Evolutionary conservation across 805 yeast genomes (phyloP), one percentile per base, ranked within the genome.

Genomic region (Hanseniaspora pseudoguilliermondii): DNA sequence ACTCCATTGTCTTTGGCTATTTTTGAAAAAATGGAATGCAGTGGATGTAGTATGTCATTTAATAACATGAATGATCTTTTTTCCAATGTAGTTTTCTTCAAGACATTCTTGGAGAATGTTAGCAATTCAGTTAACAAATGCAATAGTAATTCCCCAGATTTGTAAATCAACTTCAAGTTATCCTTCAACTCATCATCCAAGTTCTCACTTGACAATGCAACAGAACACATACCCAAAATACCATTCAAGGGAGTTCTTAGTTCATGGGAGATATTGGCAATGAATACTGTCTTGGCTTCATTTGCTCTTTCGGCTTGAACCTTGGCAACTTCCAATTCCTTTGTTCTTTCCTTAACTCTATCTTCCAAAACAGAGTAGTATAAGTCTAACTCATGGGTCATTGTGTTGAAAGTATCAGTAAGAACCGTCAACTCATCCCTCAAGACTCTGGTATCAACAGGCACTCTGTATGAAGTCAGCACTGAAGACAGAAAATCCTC

Each of bases 201-300:
- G 32, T 74, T 74, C 66, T 93, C 97, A 27, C 27, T 42, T 21
- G 86, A 93, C 86, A 89, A 81, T 6, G 96, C 90, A 57, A 91
- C 84, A 2, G 95, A 85, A 0, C 97, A 86, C 90, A 91, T 86
- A 60, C 97, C 97, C 55, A 93, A 72, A 43, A 93, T 93, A 66
- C 98, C 98, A 67, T 93, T 93, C 59, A 93, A 73, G 1, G 98
- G 98, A 0, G 97, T 93, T 62, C 97, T 79, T 64, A 93, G 74
- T 71, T 93, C 98, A 67, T 88, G 96, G 0, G 96, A 86, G 18
- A 88, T 89, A 61, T 90, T 86, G 2, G 96, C 96, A 63, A 88
- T 83, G 66, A 88, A 88, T 7, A 87, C 89, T 7, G 97, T 90
- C 65, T 93, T 93, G 2, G 97, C 96, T 62, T 93, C 97, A 67